These are phyloP conservation scores for Spencermartinsiella ligniputridi DNA, from an alignment of 1,139 yeast genomes.

Conservation along the genomic window DNA sequence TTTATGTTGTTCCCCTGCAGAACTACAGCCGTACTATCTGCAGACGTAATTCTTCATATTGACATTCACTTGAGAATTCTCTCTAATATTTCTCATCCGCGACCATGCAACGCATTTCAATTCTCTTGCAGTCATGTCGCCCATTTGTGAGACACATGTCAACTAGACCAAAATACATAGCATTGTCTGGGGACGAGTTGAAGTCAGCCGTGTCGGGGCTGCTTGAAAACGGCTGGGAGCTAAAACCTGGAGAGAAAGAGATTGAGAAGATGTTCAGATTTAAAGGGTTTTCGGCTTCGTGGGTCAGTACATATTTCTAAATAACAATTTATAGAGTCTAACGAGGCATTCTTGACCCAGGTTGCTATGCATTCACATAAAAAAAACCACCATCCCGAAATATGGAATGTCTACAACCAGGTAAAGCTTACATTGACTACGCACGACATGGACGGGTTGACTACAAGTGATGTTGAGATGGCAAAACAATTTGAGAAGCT, in stretches of 20 bases:
- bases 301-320: background rate
- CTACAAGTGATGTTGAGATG: slow-evolving; percentile 55
- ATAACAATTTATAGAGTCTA: background rate
- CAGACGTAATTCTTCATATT: background rate
- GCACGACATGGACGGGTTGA: slow-evolving; percentile 58
- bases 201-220: background rate
- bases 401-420: slow-evolving; percentile 44
- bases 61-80: background rate
- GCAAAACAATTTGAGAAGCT: slow-evolving; percentile 48
- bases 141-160: too few relatives aligned
- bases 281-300: background rate
- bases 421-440: slow-evolving; percentile 60
- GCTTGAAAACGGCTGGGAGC: background rate
- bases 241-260: background rate
- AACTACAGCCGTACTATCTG: background rate
- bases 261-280: background rate
- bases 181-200: background rate
- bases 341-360: slow-evolving; percentile 50
- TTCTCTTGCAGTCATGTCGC: too few relatives aligned
- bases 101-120: too few relatives aligned
- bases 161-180: too few relatives aligned
- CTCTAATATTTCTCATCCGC: too few relatives aligned
- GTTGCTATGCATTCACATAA: slow-evolving; percentile 59
- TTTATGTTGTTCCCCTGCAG: too few relatives aligned
- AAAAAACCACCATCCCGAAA: slow-evolving; percentile 64